Conservation (phyloP, 352 stramenopile genomes). For the Globisporangium cylindrosporum region DNA sequence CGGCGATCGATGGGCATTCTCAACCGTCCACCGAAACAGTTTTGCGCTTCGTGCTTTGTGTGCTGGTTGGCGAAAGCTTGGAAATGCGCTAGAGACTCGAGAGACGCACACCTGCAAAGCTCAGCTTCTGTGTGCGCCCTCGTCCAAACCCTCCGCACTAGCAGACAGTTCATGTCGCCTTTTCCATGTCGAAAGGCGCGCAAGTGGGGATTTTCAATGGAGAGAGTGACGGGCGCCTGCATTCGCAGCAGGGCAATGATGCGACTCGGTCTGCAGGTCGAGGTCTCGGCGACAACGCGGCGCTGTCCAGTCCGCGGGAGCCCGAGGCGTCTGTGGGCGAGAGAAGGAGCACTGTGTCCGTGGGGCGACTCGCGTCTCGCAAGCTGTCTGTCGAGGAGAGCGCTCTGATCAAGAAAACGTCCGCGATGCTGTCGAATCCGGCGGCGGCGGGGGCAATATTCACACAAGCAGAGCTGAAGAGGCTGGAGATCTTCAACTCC, state of each 20-base stretch:
- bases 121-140: background rate
- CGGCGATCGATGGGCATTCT: background rate
- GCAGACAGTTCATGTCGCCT: slow-evolving; percentile 1
- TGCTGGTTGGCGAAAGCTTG: background rate
- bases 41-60: background rate
- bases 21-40: background rate
- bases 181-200: slow-evolving; percentile 11
- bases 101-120: background rate
- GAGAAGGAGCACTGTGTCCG: background rate
- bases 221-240: background rate
- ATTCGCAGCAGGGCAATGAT: background rate
- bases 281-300: background rate
- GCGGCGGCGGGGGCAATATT: slow-evolving; percentile 37
- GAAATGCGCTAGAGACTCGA: background rate
- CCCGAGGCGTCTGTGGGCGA: background rate
- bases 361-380: slow-evolving; percentile 4
- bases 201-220: slow-evolving; percentile 12
- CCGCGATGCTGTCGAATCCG: slow-evolving; percentile 46
- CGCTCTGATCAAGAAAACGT: slow-evolving; percentile 44
- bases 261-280: background rate
- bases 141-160: background rate
- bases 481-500: slow-evolving; percentile 37
- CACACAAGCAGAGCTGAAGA: slow-evolving; percentile 37
- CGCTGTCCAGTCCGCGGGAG: background rate
- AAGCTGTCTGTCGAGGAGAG: slow-evolving; percentile 41